phyloP scores from a whole-genome alignment of 1,284 basidiomycete genomes.

The Schizophyllum commune region DNA sequence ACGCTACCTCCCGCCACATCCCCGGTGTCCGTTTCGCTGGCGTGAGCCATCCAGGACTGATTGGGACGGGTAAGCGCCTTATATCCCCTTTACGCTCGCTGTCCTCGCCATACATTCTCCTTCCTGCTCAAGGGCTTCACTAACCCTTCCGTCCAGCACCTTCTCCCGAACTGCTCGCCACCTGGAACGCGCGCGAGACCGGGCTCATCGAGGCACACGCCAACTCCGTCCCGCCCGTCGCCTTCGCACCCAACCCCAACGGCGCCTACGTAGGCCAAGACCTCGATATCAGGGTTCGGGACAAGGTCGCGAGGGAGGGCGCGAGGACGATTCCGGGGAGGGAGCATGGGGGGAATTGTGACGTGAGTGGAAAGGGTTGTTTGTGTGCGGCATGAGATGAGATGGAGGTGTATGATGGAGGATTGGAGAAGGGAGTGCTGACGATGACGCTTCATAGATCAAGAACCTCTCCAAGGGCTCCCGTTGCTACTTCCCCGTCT shows the following conservation, averaged over 20 bases:
- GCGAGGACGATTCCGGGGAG: slow-evolving; percentile 72
- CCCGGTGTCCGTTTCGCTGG: slow-evolving; percentile 76
- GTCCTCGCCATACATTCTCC: too few relatives aligned
- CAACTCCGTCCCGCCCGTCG: slow-evolving; percentile 55
- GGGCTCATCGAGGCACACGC: slow-evolving; percentile 53
- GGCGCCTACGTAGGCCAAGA: slow-evolving; percentile 71
- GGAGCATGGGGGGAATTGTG: slow-evolving; percentile 79
- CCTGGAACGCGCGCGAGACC: slow-evolving; percentile 69
- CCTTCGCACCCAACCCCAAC: slow-evolving; percentile 50
- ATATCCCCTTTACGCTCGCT: too few relatives aligned
- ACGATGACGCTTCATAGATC: slow-evolving; percentile 35
- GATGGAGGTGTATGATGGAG: too few relatives aligned
- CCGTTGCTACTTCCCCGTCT: slow-evolving; percentile 74
- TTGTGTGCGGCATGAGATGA: not conserved
- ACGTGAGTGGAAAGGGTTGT: slow-evolving; percentile 37
- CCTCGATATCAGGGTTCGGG: slow-evolving; percentile 35
- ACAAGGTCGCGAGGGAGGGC: slow-evolving; percentile 60
- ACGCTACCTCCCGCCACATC: slow-evolving; percentile 66
- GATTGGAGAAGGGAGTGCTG: too few relatives aligned
- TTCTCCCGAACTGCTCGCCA: slow-evolving; percentile 60
- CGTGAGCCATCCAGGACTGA: slow-evolving; percentile 69
- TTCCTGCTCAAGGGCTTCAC: too few relatives aligned
- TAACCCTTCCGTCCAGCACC: slow-evolving; percentile 36
- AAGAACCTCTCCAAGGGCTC: slow-evolving; percentile 65
- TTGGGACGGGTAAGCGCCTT: slow-evolving; percentile 50